Percentiles rank a stretch among this genome's conserved stretches.
Conservation (phyloP, 495 filamentous ascomycete genomes). For the Amphirosellinia nigrospora region DNA sequence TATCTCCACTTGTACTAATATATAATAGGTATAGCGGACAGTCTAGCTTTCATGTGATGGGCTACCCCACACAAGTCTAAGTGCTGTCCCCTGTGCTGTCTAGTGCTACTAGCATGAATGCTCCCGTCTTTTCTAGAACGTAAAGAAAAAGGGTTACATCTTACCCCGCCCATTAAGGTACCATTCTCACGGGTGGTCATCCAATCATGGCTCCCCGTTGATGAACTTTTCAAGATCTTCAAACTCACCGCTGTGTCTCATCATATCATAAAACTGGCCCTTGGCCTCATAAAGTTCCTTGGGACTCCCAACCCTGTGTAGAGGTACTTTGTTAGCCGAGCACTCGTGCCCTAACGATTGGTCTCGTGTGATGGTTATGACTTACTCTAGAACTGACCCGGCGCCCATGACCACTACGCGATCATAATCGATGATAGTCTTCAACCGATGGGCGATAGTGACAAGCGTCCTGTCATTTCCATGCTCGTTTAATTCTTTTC, state of each 20-base stretch:
- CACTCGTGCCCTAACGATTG: neutral
- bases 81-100: no score
- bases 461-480: constrained; percentile 54
- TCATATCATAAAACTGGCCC: constrained; percentile 58
- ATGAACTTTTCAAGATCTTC: constrained; percentile 45
- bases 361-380: neutral
- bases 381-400: constrained; percentile 46
- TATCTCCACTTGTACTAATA: no score
- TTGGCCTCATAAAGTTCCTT: constrained; percentile 47
- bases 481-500: constrained; percentile 45
- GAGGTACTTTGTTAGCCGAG: constrained; percentile 27
- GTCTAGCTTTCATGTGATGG: neutral
- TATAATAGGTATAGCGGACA: neutral
- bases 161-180: no score
- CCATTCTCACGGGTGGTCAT: no score
- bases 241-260: constrained; percentile 57
- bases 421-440: constrained; percentile 60
- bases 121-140: no score
- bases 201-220: constrained; percentile 2
- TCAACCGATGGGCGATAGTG: constrained; percentile 56
- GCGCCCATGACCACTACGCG: constrained; percentile 56
- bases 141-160: no score
- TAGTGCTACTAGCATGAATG: no score
- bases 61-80: no score
- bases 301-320: constrained; percentile 50